Evolutionary conservation across 768 basidiomycete genomes (phyloP).

Genomic region (Fistulinella prunicolor): DNA sequence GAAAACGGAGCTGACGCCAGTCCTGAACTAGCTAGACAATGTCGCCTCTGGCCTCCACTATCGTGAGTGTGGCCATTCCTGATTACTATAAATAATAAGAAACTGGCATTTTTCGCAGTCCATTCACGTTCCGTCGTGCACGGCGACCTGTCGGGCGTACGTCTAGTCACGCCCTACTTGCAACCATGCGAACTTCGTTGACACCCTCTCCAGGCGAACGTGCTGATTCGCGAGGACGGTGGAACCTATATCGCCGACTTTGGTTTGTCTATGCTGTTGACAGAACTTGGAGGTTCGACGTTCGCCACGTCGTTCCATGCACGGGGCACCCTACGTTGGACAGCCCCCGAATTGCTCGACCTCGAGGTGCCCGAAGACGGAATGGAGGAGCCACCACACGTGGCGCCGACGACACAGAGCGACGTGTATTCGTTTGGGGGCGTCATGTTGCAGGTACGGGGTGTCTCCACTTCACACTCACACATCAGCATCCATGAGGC

Average conservation of each 20-base stretch:
- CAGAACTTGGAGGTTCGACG: constrained; percentile 5
- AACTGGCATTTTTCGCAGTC: constrained; percentile 1
- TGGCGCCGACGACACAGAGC: background rate
- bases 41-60: constrained; percentile 14
- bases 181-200: background rate
- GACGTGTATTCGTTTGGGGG: constrained; percentile 24
- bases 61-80: constrained; percentile 1
- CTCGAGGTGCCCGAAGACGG: constrained; percentile 1
- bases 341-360: constrained; percentile 17
- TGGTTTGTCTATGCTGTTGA: constrained; percentile 31
- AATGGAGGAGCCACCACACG: background rate
- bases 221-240: constrained; percentile 36
- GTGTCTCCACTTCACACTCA: too few relatives aligned
- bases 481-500: background rate
- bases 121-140: constrained; percentile 20
- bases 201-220: constrained; percentile 35
- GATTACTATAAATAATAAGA: background rate
- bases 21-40: constrained; percentile 7
- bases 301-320: constrained; percentile 19
- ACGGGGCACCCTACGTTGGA: constrained; percentile 15
- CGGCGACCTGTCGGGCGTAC: constrained; percentile 19
- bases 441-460: constrained; percentile 18
- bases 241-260: constrained; percentile 44
- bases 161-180: background rate
- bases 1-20: background rate